phyloP scores from a whole-genome alignment of 495 filamentous ascomycete genomes.

The Penicillium flavigenum region DNA sequence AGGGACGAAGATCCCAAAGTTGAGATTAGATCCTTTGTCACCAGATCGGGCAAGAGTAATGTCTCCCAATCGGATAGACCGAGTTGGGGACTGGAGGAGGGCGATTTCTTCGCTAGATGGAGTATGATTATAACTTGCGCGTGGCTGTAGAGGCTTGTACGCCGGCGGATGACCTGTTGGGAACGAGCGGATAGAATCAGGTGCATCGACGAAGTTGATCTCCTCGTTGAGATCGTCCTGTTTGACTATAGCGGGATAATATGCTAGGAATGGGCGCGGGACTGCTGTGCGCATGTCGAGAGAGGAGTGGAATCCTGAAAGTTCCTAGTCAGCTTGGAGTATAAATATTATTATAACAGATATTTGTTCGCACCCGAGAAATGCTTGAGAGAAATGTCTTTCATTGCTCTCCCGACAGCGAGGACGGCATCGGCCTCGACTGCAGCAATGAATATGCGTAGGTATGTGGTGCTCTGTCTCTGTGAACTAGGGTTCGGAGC shows the following conservation, averaged over 20 bases:
- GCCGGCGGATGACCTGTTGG: slow-evolving; percentile 20
- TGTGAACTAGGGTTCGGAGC: slow-evolving; percentile 25
- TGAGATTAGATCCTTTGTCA: slow-evolving; percentile 51
- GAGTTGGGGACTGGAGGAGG: not conserved
- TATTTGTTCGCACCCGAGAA: too few relatives aligned
- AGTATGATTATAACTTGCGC: slow-evolving; percentile 22
- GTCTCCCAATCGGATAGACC: slow-evolving; percentile 35
- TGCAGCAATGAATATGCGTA: slow-evolving; percentile 32
- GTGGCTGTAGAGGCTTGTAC: slow-evolving; percentile 17
- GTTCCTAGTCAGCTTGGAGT: too few relatives aligned
- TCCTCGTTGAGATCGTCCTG: too few relatives aligned
- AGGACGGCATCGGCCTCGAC: not conserved
- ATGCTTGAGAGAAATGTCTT: too few relatives aligned
- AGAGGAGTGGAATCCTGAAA: too few relatives aligned
- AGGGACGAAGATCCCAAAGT: slow-evolving; percentile 48
- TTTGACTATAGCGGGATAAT: too few relatives aligned
- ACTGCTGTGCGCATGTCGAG: too few relatives aligned
- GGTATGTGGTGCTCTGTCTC: slow-evolving; percentile 30
- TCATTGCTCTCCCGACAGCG: too few relatives aligned
- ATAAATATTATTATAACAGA: too few relatives aligned
- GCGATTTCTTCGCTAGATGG: not conserved
- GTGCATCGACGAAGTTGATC: too few relatives aligned
- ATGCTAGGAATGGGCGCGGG: too few relatives aligned
- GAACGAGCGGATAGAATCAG: slow-evolving; percentile 7
- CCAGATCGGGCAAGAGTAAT: slow-evolving; percentile 46